Conservation (phyloP, 148 eudicot genomes). For the Suaeda aralocaspica region DNA sequence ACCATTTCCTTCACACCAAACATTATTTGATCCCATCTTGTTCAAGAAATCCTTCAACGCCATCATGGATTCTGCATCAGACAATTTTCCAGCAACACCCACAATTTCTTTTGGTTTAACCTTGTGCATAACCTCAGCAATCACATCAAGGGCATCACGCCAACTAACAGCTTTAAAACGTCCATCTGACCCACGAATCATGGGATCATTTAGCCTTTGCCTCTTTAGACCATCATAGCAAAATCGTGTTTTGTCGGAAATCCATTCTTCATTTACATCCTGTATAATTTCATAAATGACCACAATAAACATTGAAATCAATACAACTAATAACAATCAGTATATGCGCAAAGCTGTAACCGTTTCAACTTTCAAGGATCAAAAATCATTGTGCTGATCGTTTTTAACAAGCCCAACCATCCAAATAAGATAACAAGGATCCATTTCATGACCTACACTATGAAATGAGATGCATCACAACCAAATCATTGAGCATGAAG, state of each 20-base stretch:
- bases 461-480: no score
- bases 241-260: slow-evolving; percentile 96
- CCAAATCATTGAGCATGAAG: neutral
- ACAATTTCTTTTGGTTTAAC: slow-evolving; percentile 84
- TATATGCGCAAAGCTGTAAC: neutral
- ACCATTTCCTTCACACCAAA: slow-evolving; percentile 94
- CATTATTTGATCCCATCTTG: slow-evolving; percentile 86
- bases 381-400: neutral
- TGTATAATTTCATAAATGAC: slow-evolving; percentile 30
- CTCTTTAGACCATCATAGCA: slow-evolving; percentile 97
- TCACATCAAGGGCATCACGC: slow-evolving; percentile 94
- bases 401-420: neutral
- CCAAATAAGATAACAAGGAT: neutral
- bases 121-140: slow-evolving; percentile 82
- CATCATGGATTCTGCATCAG: slow-evolving; percentile 99
- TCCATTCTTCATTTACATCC: slow-evolving; percentile 99
- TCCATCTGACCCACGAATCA: slow-evolving; percentile 95
- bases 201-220: slow-evolving; percentile 95
- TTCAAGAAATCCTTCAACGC: slow-evolving; percentile 85
- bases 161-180: slow-evolving; percentile 90
- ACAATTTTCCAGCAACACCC: slow-evolving; percentile 88
- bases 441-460: no score
- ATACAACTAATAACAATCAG: no score
- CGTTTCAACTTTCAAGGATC: neutral
- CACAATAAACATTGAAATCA: slow-evolving; percentile 10